These are phyloP conservation scores for Metarhizium rileyi DNA, from an alignment of 2,329 filamentous ascomycete genomes.

Conservation along the genomic window DNA sequence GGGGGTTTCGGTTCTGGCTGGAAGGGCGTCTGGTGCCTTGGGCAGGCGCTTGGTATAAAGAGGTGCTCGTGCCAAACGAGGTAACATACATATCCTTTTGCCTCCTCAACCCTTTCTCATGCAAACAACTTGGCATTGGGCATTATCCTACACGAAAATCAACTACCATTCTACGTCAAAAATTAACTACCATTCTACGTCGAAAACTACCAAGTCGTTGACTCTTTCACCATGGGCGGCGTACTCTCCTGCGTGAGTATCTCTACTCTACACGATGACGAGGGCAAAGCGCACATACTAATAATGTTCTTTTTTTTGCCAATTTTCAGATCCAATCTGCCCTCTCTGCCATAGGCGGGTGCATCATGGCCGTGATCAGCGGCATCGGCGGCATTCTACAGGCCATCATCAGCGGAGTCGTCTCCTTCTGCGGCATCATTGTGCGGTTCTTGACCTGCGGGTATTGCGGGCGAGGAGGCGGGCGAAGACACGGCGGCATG, in stretches of 20 bases:
- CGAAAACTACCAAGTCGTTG: background rate
- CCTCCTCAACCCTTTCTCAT: too few relatives aligned
- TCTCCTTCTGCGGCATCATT: constrained; percentile 55
- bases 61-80: too few relatives aligned
- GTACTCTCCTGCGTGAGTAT: constrained; percentile 69
- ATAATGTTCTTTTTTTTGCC: background rate
- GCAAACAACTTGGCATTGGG: too few relatives aligned
- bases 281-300: background rate
- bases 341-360: constrained; percentile 54
- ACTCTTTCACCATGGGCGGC: constrained; percentile 60
- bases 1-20: too few relatives aligned
- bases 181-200: too few relatives aligned
- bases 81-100: too few relatives aligned
- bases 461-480: constrained; percentile 19
- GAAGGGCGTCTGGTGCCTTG: too few relatives aligned
- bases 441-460: constrained; percentile 55
- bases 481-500: constrained; percentile 5
- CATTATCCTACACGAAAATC: too few relatives aligned
- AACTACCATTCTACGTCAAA: too few relatives aligned
- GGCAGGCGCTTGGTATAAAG: background rate
- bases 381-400: constrained; percentile 55
- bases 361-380: constrained; percentile 59
- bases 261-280: background rate
- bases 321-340: constrained; percentile 52
- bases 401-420: constrained; percentile 58